phyloP scores from a whole-genome alignment of 2,329 filamentous ascomycete genomes.

The Talaromyces albobiverticillius region DNA sequence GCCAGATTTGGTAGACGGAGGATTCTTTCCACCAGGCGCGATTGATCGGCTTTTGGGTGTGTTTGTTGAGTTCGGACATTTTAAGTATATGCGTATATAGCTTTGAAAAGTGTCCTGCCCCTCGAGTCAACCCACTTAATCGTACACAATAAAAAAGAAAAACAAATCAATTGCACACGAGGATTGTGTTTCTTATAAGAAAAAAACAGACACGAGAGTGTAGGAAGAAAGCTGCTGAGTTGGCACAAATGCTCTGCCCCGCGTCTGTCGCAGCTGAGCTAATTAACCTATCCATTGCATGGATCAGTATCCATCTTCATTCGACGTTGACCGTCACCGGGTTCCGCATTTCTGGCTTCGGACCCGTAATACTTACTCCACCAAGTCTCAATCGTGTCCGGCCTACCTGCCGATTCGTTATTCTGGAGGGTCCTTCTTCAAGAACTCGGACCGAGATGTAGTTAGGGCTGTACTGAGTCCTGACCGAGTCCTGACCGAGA shows the following conservation, averaged over 20 bases:
- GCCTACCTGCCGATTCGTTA: no score
- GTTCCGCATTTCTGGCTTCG: slow-evolving; percentile 6
- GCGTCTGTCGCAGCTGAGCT: no score
- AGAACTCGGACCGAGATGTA: no score
- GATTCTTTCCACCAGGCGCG: slow-evolving; percentile 40
- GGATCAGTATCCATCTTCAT: slow-evolving; percentile 1
- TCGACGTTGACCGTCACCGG: not conserved
- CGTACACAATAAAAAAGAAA: no score
- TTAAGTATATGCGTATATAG: not conserved
- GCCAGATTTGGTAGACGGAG: slow-evolving; percentile 30
- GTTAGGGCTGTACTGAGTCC: no score
- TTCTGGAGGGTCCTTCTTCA: no score
- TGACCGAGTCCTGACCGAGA: no score
- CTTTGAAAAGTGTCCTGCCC: no score
- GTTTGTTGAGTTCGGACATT: slow-evolving; percentile 11
- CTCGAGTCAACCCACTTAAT: no score
- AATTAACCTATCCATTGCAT: not conserved
- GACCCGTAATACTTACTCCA: not conserved
- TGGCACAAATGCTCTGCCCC: not conserved
- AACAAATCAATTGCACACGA: no score
- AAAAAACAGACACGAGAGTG: no score
- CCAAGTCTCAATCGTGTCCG: not conserved
- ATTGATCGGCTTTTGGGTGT: slow-evolving; percentile 19
- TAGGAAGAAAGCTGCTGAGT: not conserved
- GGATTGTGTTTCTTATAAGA: no score